A percentile compares a stretch with the other conserved stretches of the same genome.
Evolutionary conservation across 495 filamentous ascomycete genomes (phyloP).

Genomic region (Talaromyces proteolyticus): DNA sequence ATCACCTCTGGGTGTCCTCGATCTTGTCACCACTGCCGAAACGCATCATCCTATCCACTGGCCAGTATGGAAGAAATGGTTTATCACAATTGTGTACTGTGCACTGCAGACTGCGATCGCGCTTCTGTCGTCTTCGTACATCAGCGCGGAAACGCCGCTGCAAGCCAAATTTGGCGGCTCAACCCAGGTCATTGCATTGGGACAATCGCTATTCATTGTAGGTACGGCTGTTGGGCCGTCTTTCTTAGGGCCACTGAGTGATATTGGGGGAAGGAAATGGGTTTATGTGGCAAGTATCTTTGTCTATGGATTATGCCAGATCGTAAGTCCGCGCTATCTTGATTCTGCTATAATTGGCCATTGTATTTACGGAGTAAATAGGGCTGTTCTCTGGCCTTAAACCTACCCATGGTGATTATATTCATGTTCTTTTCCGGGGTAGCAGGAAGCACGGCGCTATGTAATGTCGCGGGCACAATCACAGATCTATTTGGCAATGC

Average conservation of each 20-base stretch:
- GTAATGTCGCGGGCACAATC: conserved; percentile 31
- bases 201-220: conserved; percentile 21
- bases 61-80: conserved; percentile 25
- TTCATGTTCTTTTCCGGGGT: conserved; percentile 29
- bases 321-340: too few species aligned
- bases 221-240: conserved; percentile 20
- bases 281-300: conserved; percentile 25
- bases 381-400: conserved; percentile 24
- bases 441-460: conserved; percentile 27
- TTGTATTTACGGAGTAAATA: too few species aligned
- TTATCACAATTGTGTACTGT: conserved; percentile 21
- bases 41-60: conserved; percentile 27
- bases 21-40: conserved; percentile 4
- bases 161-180: conserved; percentile 22
- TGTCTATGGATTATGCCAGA: conserved; percentile 24
- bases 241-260: conserved; percentile 22
- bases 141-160: conserved; percentile 23
- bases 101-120: conserved; percentile 24
- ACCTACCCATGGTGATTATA: conserved; percentile 30
- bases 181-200: conserved; percentile 18
- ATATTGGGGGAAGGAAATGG: conserved; percentile 33
- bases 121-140: conserved; percentile 24
- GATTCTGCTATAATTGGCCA: too few species aligned
- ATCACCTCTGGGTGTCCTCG: neutral
- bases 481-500: conserved; percentile 28